phyloP scores from a whole-genome alignment of 352 stramenopile species.

The Blastocystis sp. region DNA sequence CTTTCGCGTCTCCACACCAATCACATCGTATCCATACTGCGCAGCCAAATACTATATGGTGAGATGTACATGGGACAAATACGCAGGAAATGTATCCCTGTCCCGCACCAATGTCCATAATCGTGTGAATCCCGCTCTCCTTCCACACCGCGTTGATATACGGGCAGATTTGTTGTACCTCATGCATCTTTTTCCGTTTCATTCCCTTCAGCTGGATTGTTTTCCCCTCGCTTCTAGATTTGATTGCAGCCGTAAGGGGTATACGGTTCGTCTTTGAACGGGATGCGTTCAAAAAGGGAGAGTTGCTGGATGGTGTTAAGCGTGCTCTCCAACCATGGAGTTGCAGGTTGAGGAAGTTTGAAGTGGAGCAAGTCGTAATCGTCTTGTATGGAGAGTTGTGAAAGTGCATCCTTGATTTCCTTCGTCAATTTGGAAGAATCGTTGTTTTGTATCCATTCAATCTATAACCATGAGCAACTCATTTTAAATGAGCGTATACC shows the following conservation, averaged over 20 bases:
- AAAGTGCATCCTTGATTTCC: not conserved
- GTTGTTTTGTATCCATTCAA: not conserved
- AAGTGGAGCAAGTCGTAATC: not conserved
- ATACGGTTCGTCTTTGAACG: not conserved
- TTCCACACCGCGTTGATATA: conserved; percentile 38
- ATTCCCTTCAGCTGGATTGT: not conserved
- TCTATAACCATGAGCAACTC: not conserved
- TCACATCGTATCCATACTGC: conserved; percentile 27
- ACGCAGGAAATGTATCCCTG: conserved; percentile 50
- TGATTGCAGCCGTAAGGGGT: not conserved
- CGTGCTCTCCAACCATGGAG: not conserved
- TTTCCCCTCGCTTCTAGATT: not conserved
- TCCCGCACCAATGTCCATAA: conserved; percentile 56
- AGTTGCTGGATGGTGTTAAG: conserved; percentile 3
- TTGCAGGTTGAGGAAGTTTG: not conserved
- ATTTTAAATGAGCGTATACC: not conserved
- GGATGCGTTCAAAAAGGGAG: conserved; percentile 30
- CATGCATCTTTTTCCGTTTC: conserved; percentile 55
- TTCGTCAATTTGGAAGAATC: not conserved
- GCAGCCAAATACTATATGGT: conserved; percentile 21
- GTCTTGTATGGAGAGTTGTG: not conserved
- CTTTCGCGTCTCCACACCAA: conserved; percentile 51
- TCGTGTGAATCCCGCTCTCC: conserved; percentile 2
- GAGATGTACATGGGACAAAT: not conserved
- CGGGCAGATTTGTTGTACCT: conserved; percentile 60